Conservation (phyloP, 2,329 filamentous ascomycete genomes). For the Trichoderma citrinoviride region DNA sequence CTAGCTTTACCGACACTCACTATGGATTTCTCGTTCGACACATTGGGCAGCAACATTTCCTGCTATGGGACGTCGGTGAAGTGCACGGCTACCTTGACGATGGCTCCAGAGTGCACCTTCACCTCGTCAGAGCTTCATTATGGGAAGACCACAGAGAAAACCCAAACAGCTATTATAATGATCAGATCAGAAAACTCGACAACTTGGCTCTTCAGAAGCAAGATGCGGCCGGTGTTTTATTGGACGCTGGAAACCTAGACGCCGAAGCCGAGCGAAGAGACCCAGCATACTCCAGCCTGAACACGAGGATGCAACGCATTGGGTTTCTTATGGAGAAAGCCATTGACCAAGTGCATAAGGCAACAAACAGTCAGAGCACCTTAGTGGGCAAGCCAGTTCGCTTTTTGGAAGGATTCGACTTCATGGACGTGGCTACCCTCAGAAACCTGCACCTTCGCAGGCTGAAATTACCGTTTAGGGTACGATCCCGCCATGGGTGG, state of each 20-base stretch:
- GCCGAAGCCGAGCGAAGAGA: too few species aligned
- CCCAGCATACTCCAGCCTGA: too few species aligned
- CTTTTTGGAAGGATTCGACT: background rate
- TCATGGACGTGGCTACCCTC: background rate
- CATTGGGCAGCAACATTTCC: background rate
- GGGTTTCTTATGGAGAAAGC: background rate
- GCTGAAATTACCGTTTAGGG: background rate
- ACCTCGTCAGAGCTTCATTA: background rate
- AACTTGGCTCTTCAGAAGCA: background rate
- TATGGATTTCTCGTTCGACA: background rate
- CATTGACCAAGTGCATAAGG: background rate
- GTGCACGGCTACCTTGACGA: background rate
- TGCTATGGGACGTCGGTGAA: background rate
- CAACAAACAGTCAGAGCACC: background rate
- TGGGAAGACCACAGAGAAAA: background rate
- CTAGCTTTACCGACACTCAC: background rate
- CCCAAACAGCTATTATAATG: background rate
- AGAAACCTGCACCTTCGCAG: background rate
- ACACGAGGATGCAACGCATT: background rate
- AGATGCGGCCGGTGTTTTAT: background rate
- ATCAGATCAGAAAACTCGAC: background rate
- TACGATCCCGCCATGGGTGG: background rate
- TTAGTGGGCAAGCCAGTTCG: background rate
- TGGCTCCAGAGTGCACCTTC: background rate
- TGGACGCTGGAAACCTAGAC: background rate